phyloP scores from a whole-genome alignment of 495 filamentous ascomycete species.

The Penicillium robsamsonii region DNA sequence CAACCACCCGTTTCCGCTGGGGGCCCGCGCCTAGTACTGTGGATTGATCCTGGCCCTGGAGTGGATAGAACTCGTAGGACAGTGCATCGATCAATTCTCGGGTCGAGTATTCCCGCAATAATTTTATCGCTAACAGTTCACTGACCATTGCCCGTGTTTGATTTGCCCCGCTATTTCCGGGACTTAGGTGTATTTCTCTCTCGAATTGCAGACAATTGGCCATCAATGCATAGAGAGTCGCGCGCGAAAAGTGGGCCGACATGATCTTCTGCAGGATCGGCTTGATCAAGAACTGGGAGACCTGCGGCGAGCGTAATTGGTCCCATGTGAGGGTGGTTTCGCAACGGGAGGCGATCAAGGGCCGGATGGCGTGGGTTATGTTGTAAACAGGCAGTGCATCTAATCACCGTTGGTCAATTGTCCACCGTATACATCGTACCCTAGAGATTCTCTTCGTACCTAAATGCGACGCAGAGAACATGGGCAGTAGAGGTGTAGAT shows the following conservation, averaged over 20 bases:
- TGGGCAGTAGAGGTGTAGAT: constrained; percentile 66
- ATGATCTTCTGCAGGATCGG: constrained; percentile 83
- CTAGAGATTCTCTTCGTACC: constrained; percentile 45
- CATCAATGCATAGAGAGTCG: constrained; percentile 84
- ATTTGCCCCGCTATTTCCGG: constrained; percentile 77
- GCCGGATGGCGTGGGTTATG: constrained; percentile 82
- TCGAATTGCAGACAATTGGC: constrained; percentile 91
- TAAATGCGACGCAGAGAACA: constrained; percentile 78
- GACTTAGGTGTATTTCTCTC: constrained; percentile 78
- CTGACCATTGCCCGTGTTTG: constrained; percentile 81
- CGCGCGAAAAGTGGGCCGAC: constrained; percentile 75
- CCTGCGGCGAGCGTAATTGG: constrained; percentile 87
- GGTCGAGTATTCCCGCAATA: constrained; percentile 84
- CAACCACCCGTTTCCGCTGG: constrained; percentile 41
- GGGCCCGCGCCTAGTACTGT: constrained; percentile 33
- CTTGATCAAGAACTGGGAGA: constrained; percentile 93
- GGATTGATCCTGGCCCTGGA: constrained; percentile 68
- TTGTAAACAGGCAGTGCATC: constrained; percentile 83
- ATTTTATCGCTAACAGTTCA: constrained; percentile 86
- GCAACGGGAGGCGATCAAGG: constrained; percentile 74
- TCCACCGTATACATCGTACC: not conserved
- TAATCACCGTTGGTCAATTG: constrained; percentile 29
- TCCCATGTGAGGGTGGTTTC: constrained; percentile 96
- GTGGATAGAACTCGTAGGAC: constrained; percentile 90
- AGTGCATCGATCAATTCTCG: constrained; percentile 87